Evolutionary conservation across 148 eudicot genomes (phyloP), one percentile per base, ranked within the genome.

Genomic region (Chenopodium berlandieri): DNA sequence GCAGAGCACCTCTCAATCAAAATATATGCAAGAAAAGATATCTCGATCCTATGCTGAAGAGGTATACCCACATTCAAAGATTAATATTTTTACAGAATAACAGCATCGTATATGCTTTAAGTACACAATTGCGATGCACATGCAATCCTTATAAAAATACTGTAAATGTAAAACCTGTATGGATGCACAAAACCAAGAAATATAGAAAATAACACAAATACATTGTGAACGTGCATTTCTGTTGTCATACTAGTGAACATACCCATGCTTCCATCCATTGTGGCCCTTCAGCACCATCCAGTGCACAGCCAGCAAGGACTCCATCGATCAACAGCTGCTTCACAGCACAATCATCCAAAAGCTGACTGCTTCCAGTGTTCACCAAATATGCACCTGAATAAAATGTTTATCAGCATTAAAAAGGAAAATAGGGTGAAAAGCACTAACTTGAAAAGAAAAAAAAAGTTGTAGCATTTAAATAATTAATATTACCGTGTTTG

Each of bases 181-280:
- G 62, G 22, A 56, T 14, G 62, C 62, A 12, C 22, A 16, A 56
- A 14, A 14, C 4, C 62, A 17, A 3, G 62, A 12, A 56, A 56
- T 22, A 56, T 17, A 19, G 17, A 17, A 56, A 56, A 16, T 1
- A 54, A 16, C 2, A 54, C 14, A 54, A 13, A 54, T 17, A 54
- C 4, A 54, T 4, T 17, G 16, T 14, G 20, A 54, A 31, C 30
- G 47, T 7, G 37, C 40, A 23, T 34, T 9, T 34, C 44, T 47
- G 7, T 63, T 75, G 70, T 73, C 77, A 81, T 46, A 77, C 54
- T 25, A 88, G 34, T 73, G 73, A 89, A 69, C 91, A 80, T 96
- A 96, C 99, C 99, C 99, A 96, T 84, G 99, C 99, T 91, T 96
- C 99, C 99, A 96, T 96, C 99, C 99, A 96, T 66, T 96, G 99